Evolutionary conservation across 2,329 filamentous ascomycete species (phyloP), one percentile per base, ranked within the genome.

Genomic region (Sordariomycetes sp.): DNA sequence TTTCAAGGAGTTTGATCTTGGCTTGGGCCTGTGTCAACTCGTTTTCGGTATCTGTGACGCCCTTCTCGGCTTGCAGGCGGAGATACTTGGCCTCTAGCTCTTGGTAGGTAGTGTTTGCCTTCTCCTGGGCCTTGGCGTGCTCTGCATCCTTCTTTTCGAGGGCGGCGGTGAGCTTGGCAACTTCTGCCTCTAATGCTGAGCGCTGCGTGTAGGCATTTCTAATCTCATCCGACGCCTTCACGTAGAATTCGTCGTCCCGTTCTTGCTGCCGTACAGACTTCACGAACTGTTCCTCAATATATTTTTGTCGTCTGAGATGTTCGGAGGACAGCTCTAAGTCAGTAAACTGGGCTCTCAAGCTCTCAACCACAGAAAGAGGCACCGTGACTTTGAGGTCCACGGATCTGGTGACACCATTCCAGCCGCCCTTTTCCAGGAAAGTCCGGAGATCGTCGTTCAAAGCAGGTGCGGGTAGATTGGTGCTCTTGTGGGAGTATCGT

Each of bases 1-100:
- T 55, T 25, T 66, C 62, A 4, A 68, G 54, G 11, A 58, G 48
- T 31, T 57, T 51, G 12, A 64, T 55, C 18, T 66, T 49, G 5
- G 59, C 43, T 33, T 50, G 46, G 3, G 49, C 42, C 30, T 57
- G 59, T n/a, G 55, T 58, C 8, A 68, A 44, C 27, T 54, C 57
- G 20, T 41, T 47, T 30, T 54, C 50, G 2, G 46, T n/a, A n/a
- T n/a, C n/a, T n/a, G n/a, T n/a, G n/a, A n/a, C n/a, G n/a, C n/a
- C n/a, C n/a, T n/a, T n/a, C n/a, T n/a, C n/a, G n/a, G n/a, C n/a
- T n/a, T n/a, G n/a, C 12, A 61, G 41, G 3, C 51, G 53, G 6
- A 40, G 34, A 11, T 59, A 39, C 2, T 40, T 46, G 10, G 48
- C 45, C 34, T 61, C 62, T 1, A 70, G 49, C 19, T 61, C 51